Evolutionary conservation across 2,329 filamentous ascomycete species (phyloP).

Genomic region (Venturia nashicola): DNA sequence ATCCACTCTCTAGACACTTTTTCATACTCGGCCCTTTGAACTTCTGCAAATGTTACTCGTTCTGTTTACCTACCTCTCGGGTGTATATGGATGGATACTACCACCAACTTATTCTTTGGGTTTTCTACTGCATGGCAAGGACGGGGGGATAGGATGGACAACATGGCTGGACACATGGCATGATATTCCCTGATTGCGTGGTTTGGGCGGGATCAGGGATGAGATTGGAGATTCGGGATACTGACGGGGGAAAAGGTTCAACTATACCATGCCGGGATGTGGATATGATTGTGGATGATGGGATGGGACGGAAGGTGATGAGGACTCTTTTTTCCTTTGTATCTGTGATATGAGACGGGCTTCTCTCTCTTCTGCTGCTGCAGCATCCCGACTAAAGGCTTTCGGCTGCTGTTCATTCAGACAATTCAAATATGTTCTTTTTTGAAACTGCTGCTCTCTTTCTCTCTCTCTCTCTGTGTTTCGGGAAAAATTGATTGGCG

Average conservation of each 20-base stretch:
- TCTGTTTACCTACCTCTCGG: background rate
- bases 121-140: background rate
- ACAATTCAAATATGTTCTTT: background rate
- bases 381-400: background rate
- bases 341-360: background rate
- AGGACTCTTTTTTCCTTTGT: background rate
- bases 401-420: background rate
- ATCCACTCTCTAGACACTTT: background rate
- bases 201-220: background rate
- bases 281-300: background rate
- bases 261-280: background rate
- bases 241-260: background rate
- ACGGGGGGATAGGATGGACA: background rate
- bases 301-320: background rate
- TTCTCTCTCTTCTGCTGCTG: background rate
- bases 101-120: background rate
- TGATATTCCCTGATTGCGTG: background rate
- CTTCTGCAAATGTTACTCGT: background rate
- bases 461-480: too few relatives aligned
- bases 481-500: too few relatives aligned
- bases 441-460: too few relatives aligned
- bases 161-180: background rate
- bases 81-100: background rate
- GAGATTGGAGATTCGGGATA: background rate
- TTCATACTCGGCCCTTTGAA: background rate